Evolutionary conservation across 441 rosid genomes (phyloP).

Genomic region (Bocquillonia castaneifolia): DNA sequence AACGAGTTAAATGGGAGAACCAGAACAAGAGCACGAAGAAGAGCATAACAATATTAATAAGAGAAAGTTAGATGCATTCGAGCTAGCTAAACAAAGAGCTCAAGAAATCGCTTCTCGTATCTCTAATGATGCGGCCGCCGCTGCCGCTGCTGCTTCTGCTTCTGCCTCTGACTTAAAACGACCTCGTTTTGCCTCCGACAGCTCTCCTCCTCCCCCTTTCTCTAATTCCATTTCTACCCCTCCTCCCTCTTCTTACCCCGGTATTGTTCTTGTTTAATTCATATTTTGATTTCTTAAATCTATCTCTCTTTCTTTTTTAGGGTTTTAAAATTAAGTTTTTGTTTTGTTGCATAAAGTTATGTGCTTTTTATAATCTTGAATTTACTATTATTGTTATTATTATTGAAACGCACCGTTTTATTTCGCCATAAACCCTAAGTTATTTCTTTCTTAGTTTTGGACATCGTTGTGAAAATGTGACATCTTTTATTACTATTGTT

Average conservation of each 20-base stretch:
- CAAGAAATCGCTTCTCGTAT: slow-evolving; percentile 29
- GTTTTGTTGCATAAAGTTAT: neutral
- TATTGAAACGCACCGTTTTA: too few species aligned
- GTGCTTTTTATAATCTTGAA: too few species aligned
- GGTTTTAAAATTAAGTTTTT: neutral
- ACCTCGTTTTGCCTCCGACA: slow-evolving; percentile 17
- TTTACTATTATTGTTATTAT: too few species aligned
- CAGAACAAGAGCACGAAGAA: slow-evolving; percentile 8
- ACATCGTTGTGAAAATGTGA: neutral
- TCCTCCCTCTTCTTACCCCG: slow-evolving; percentile 10
- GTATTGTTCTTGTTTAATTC: neutral
- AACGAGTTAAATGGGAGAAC: slow-evolving; percentile 20
- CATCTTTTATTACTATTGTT: too few species aligned
- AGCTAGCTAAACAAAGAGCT: slow-evolving; percentile 29
- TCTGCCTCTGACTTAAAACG: slow-evolving; percentile 21
- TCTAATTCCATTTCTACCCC: slow-evolving; percentile 7
- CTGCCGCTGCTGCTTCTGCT: neutral
- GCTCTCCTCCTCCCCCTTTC: neutral
- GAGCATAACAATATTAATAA: slow-evolving; percentile 5
- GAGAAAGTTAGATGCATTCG: slow-evolving; percentile 25
- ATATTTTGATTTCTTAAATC: too few species aligned
- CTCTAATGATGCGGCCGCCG: slow-evolving; percentile 18
- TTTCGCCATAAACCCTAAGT: too few species aligned
- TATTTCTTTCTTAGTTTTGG: too few species aligned
- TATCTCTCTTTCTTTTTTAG: too few species aligned